Conservation (phyloP, 352 stramenopile genomes). For the Globisporangium iwayamae region DNA sequence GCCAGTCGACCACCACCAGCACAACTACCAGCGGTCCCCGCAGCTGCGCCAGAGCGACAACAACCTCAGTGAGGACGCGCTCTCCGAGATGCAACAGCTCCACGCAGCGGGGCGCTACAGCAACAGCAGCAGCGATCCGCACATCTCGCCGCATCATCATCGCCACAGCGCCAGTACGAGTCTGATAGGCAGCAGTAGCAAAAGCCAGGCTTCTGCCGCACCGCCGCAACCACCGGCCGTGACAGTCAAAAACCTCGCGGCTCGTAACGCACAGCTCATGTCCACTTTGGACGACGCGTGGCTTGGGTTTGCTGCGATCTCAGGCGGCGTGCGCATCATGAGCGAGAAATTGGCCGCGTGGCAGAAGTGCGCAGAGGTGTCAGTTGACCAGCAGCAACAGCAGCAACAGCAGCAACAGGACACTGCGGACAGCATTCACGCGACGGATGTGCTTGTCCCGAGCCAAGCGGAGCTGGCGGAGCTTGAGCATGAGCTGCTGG, state of each 20-base stretch:
- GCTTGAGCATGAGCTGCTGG: conserved; percentile 18
- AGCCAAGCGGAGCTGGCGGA: conserved; percentile 14
- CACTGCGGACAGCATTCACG: neutral
- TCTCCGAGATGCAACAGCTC: conserved; percentile 14
- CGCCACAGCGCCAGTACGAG: neutral
- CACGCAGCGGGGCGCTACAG: neutral
- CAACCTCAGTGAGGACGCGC: conserved; percentile 15
- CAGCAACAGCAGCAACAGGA: neutral
- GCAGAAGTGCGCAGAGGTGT: neutral
- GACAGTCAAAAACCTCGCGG: conserved; percentile 10
- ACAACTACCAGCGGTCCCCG: neutral
- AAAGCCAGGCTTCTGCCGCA: neutral
- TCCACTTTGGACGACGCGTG: conserved; percentile 29
- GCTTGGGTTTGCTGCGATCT: conserved; percentile 33
- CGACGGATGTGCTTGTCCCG: neutral
- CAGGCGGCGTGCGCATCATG: conserved; percentile 22
- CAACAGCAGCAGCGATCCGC: neutral
- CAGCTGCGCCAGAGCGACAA: conserved; percentile 11
- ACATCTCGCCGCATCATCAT: neutral
- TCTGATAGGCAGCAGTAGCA: neutral
- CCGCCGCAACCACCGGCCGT: neutral
- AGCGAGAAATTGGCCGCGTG: conserved; percentile 15
- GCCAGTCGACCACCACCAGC: neutral
- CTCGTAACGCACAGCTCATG: conserved; percentile 24
- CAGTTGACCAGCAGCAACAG: conserved; percentile 10